A percentile compares a stretch with the other conserved stretches of the same genome.
Conservation (phyloP, 805 yeast species). For the Barnettozyma sp. region DNA sequence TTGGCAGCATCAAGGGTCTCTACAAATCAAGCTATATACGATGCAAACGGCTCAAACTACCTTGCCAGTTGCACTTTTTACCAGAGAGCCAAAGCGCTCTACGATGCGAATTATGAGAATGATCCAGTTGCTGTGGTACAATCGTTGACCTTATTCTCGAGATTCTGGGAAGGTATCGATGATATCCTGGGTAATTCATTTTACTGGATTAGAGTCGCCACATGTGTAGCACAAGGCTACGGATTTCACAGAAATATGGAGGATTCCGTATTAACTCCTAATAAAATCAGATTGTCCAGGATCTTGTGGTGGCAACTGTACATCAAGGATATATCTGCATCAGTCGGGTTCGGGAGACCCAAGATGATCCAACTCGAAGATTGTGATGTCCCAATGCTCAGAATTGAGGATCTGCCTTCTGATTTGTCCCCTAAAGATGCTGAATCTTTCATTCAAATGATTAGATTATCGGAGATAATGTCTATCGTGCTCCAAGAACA, state of each 20-base stretch:
- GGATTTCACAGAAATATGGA: slow-evolving; percentile 62
- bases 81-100: slow-evolving; percentile 67
- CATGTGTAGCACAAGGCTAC: slow-evolving; percentile 64
- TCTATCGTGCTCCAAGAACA: slow-evolving; percentile 65
- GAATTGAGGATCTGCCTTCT: slow-evolving; percentile 56
- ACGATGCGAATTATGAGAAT: slow-evolving; percentile 60
- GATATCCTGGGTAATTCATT: slow-evolving; percentile 58
- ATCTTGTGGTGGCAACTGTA: slow-evolving; percentile 76
- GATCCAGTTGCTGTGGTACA: slow-evolving; percentile 59
- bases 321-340: slow-evolving; percentile 60
- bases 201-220: slow-evolving; percentile 65
- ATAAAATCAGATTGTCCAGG: slow-evolving; percentile 46
- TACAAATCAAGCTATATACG: slow-evolving; percentile 44
- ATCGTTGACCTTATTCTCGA: slow-evolving; percentile 53
- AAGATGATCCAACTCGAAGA: slow-evolving; percentile 60
- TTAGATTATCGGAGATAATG: slow-evolving; percentile 63
- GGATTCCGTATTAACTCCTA: slow-evolving; percentile 30
- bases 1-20: slow-evolving; percentile 63
- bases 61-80: slow-evolving; percentile 53
- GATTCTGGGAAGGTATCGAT: slow-evolving; percentile 71
- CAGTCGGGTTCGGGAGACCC: slow-evolving; percentile 73
- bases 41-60: slow-evolving; percentile 38
- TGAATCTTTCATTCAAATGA: slow-evolving; percentile 52
- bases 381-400: slow-evolving; percentile 69
- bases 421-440: slow-evolving; percentile 44